phyloP scores from a whole-genome alignment of 306 rosid species.

The Purshia tridentata region DNA sequence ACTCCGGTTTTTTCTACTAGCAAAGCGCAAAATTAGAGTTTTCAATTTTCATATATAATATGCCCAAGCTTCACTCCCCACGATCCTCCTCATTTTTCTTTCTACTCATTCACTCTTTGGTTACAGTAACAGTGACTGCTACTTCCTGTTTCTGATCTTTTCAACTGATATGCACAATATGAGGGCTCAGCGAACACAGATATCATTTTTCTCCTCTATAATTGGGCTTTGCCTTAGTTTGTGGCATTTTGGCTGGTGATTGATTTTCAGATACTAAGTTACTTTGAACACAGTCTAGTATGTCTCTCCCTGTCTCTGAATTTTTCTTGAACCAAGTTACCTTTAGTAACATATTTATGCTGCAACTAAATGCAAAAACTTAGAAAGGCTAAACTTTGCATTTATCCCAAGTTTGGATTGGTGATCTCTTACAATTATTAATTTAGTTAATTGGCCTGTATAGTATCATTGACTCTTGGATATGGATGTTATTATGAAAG shows the following conservation, averaged over 20 bases:
- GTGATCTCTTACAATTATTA: not conserved
- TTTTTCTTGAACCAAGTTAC: too few relatives aligned
- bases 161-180: not conserved
- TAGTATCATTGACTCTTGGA: not conserved
- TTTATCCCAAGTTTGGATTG: not conserved
- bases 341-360: not conserved
- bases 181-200: too few relatives aligned
- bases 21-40: constrained; percentile 56
- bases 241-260: not conserved
- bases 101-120: constrained; percentile 12
- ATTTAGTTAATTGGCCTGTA: not conserved
- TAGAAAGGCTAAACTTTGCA: not conserved
- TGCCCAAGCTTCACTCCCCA: constrained; percentile 24
- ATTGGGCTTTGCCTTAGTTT: not conserved
- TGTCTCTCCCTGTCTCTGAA: too few relatives aligned
- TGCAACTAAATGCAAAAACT: not conserved
- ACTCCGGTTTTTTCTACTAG: constrained; percentile 26
- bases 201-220: not conserved
- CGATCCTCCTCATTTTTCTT: constrained; percentile 13
- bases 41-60: too few relatives aligned
- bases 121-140: constrained; percentile 2
- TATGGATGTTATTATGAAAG: not conserved
- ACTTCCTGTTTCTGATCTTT: constrained; percentile 15
- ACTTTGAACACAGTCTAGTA: not conserved
- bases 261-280: not conserved